Evolutionary conservation across 129 eudicot species (phyloP), one percentile per base, ranked within the genome.

Genomic region (Deinandra increscens): DNA sequence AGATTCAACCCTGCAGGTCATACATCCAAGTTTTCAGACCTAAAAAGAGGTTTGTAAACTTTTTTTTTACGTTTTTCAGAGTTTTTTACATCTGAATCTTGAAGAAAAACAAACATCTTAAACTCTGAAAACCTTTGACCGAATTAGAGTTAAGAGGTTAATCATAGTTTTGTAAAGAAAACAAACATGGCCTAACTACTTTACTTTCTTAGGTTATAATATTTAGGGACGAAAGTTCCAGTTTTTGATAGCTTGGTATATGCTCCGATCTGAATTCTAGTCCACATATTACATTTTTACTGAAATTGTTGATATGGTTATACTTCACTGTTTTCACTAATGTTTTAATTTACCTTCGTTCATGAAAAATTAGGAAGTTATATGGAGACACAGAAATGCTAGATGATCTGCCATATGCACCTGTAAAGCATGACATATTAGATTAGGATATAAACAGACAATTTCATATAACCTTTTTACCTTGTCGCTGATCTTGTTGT

Each of bases 371-470:
- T 38, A 62, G 48, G 18, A 62, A 61, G 46, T 13, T 46, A 4
- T 29, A 37, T 17, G 67, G 46, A 36, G 48, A 18, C 17, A 37
- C 68, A 19, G 68, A 63, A 38, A 33, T 66, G 58, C 26, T 29
- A 22, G 33, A 29, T 66, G 71, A 11, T 22, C 71, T 45, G 22
- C 22, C 19, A 10, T 19, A 43, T 66, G 56, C 36, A 22, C 54
- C 36, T 65, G 20, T 43, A 12, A n/a, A 19, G 6, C 37, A 41
- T 69, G 31, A 37, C 39, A 15, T 17, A 14, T 22, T 55, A 11
- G 39, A 15, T 26, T 70, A 39, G 44, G 50, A 39, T 15, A 63
- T 18, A 19, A 15, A 18, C 18, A 5, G 49, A 18, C 17, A 62
- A 9, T 17, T 37, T 19, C 22, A 11, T 23, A 20, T 8, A 12